These are phyloP conservation scores for Aspergillus baeticus DNA, from an alignment of 495 filamentous ascomycete genomes.

Conservation along the genomic window DNA sequence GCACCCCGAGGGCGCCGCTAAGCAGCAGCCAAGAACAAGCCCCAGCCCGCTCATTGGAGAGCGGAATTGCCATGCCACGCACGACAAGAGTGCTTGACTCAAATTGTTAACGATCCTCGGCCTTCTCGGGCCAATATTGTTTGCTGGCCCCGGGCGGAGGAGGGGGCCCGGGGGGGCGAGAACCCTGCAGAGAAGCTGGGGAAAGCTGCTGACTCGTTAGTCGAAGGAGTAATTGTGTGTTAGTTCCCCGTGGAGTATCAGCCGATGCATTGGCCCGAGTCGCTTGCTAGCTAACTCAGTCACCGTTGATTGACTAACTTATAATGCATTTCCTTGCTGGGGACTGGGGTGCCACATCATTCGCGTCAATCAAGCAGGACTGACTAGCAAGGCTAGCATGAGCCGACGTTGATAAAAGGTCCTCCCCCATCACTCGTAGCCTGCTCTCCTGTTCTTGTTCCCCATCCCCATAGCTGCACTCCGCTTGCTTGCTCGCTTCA, in stretches of 20 bases:
- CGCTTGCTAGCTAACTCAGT: not conserved
- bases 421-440: not conserved
- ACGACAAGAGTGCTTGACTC: constrained; percentile 3
- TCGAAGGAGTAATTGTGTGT: no score
- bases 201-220: not conserved
- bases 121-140: constrained; percentile 6
- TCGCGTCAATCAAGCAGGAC: no score
- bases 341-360: no score
- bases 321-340: no score
- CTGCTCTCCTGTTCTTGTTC: not conserved
- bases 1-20: not conserved
- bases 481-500: not conserved
- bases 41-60: not conserved
- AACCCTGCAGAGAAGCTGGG: constrained; percentile 6
- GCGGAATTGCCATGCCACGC: not conserved
- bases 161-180: not conserved
- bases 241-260: not conserved
- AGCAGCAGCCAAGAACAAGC: not conserved
- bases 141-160: not conserved
- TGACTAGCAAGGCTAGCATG: not conserved
- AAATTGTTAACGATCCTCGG: not conserved
- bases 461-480: not conserved
- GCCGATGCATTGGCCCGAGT: not conserved
- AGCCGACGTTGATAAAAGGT: not conserved
- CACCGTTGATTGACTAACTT: no score